Conservation (phyloP, 2,329 filamentous ascomycete species). For the Venturia effusa region DNA sequence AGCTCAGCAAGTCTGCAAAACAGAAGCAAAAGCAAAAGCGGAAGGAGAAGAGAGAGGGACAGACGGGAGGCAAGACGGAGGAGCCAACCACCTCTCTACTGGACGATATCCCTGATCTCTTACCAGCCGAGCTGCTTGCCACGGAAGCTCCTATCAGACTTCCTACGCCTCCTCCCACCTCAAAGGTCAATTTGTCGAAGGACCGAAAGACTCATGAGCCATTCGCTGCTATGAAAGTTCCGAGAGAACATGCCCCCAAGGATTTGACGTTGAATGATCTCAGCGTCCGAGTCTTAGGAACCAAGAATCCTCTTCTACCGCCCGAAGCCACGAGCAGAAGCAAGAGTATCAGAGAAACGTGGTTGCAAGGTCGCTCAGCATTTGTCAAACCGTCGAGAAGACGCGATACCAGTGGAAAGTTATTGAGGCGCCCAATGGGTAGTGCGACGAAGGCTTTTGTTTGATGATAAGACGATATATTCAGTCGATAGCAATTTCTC, state of each 20-base stretch:
- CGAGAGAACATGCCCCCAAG: conserved; percentile 1
- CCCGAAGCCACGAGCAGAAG: conserved; percentile 3
- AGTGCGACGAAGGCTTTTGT: neutral
- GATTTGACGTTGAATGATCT: conserved; percentile 1
- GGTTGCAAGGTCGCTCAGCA: conserved; percentile 7
- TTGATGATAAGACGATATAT: neutral
- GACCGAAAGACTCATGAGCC: neutral
- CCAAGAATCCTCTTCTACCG: conserved; percentile 5
- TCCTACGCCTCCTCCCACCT: conserved; percentile 1
- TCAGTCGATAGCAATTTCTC: no score
- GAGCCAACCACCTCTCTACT: neutral
- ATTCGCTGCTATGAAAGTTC: neutral
- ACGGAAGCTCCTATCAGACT: neutral
- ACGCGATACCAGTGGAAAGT: neutral
- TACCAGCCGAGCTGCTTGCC: conserved; percentile 8
- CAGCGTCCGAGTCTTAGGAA: conserved; percentile 5
- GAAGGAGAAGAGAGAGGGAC: neutral
- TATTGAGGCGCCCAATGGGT: neutral
- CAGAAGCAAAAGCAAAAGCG: neutral
- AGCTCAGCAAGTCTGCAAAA: neutral
- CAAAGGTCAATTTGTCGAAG: neutral
- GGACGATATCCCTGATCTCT: conserved; percentile 5
- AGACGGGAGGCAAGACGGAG: neutral
- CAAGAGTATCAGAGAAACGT: conserved; percentile 1
- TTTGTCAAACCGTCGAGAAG: neutral